Conservation (phyloP, 805 yeast species). For the Brettanomyces custersianus region DNA sequence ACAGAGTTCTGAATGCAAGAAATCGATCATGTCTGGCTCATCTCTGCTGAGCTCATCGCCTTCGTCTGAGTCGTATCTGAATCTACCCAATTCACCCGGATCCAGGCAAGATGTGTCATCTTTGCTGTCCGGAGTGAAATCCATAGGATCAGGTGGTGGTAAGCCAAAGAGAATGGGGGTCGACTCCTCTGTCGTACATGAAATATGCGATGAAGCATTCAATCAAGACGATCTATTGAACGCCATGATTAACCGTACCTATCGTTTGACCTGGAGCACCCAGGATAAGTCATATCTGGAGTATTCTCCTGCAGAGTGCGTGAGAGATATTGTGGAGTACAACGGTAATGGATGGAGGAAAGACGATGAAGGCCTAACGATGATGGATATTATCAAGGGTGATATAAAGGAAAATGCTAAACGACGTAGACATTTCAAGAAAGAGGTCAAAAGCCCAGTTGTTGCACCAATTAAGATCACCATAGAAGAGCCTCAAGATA, state of each 20-base stretch:
- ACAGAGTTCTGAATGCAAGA: too few relatives aligned
- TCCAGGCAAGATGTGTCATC: background rate
- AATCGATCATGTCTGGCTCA: too few relatives aligned
- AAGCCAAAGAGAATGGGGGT: background rate
- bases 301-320: conserved; percentile 58
- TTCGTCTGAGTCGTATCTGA: too few relatives aligned
- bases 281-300: conserved; percentile 26
- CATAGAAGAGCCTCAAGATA: too few relatives aligned
- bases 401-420: background rate
- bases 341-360: conserved; percentile 65
- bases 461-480: too few relatives aligned
- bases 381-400: conserved; percentile 26
- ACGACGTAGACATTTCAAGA: background rate
- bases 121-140: background rate
- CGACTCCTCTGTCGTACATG: background rate
- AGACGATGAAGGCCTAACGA: conserved; percentile 34
- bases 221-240: conserved; percentile 7
- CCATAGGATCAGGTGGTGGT: background rate
- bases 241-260: conserved; percentile 21
- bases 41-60: too few relatives aligned
- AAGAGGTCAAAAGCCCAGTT: too few relatives aligned
- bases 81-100: too few relatives aligned
- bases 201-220: background rate
- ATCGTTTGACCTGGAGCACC: conserved; percentile 24
- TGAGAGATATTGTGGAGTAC: conserved; percentile 58